Percentiles rank a stretch among this genome's conserved stretches.
Evolutionary conservation across 768 basidiomycete genomes (phyloP).

Genomic region (Tulasnella calospora): DNA sequence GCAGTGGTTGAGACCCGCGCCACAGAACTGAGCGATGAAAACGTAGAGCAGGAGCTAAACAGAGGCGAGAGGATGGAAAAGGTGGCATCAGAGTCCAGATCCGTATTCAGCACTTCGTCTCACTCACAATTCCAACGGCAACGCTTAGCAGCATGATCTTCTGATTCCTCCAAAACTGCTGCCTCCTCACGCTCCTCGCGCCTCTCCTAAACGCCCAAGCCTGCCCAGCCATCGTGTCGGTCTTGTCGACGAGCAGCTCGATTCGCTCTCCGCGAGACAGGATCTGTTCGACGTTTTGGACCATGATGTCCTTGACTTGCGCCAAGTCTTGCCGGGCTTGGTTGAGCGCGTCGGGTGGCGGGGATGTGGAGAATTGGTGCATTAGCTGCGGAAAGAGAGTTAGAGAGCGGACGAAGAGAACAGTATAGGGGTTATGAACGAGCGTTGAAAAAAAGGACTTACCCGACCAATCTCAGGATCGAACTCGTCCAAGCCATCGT

Average conservation of each 20-base stretch:
- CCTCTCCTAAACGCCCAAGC: slow-evolving; percentile 90
- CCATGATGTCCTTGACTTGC: slow-evolving; percentile 88
- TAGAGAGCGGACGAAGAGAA: not conserved
- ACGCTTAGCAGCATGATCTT: slow-evolving; percentile 63
- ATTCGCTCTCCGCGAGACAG: slow-evolving; percentile 91
- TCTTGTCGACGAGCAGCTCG: slow-evolving; percentile 94
- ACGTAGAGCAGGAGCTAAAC: slow-evolving; percentile 70
- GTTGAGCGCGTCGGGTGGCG: slow-evolving; percentile 80
- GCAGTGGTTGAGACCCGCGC: slow-evolving; percentile 70
- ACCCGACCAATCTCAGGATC: slow-evolving; percentile 37
- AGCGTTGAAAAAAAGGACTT: slow-evolving; percentile 20
- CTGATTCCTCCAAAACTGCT: slow-evolving; percentile 88
- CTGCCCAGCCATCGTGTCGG: slow-evolving; percentile 89
- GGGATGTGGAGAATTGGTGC: slow-evolving; percentile 83
- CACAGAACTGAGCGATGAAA: slow-evolving; percentile 85
- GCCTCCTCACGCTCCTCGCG: slow-evolving; percentile 70
- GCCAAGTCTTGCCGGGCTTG: slow-evolving; percentile 85
- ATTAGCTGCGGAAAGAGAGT: slow-evolving; percentile 68
- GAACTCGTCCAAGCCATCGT: slow-evolving; percentile 39
- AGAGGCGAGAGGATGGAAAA: slow-evolving; percentile 11
- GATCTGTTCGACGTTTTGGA: slow-evolving; percentile 96
- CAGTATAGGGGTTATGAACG: not conserved
- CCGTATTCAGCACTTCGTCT: not conserved
- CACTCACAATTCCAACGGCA: slow-evolving; percentile 63
- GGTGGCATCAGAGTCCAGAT: slow-evolving; percentile 11